Evolutionary conservation across 305 asterid genomes (phyloP).

Genomic region (Solanum hybrid): DNA sequence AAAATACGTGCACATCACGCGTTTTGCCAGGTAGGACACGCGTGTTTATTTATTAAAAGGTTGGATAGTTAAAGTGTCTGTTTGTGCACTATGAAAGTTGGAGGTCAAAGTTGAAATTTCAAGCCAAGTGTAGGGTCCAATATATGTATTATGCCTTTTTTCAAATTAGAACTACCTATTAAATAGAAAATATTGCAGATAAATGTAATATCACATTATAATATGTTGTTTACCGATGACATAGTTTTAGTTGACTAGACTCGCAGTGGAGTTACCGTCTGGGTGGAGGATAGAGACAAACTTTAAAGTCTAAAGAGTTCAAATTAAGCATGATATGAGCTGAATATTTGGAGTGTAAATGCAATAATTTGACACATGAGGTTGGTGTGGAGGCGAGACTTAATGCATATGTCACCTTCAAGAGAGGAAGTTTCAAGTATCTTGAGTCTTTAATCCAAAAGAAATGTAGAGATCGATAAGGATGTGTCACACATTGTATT

Average conservation of each 20-base stretch:
- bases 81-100: too few species aligned
- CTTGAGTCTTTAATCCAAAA: neutral
- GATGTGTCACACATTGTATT: neutral
- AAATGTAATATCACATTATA: neutral
- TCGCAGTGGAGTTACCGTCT: accelerated
- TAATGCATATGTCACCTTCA: neutral
- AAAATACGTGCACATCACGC: too few species aligned
- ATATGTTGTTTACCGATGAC: accelerated
- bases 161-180: neutral
- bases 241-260: neutral
- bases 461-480: neutral
- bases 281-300: neutral
- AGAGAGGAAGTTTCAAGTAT: neutral
- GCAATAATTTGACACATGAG: neutral
- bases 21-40: too few species aligned
- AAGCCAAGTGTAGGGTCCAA: too few species aligned
- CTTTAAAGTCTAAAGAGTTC: neutral
- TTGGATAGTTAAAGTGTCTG: too few species aligned
- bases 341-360: neutral
- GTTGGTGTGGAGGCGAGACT: neutral
- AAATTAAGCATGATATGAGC: neutral
- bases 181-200: neutral
- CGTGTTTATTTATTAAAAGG: too few species aligned
- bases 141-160: too few species aligned
- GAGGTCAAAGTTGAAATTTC: too few species aligned